Percentiles rank a stretch among this genome's conserved stretches.
Evolutionary conservation across 129 eudicot genomes (phyloP).

Genomic region (Daucus carota): DNA sequence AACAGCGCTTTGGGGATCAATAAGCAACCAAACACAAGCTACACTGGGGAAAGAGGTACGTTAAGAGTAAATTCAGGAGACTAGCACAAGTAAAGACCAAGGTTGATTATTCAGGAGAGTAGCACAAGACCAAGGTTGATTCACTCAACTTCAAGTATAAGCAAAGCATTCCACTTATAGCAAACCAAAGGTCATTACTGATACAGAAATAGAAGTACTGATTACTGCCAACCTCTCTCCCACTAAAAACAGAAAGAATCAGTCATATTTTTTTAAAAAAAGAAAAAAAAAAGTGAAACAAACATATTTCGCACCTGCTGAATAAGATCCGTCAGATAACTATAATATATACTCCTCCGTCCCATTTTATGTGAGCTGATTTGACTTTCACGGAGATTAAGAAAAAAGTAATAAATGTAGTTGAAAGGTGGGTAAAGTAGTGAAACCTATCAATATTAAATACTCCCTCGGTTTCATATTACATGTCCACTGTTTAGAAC

Average conservation of each 20-base stretch:
- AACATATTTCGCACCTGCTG: too few relatives aligned
- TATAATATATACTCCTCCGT: too few relatives aligned
- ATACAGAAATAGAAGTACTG: too few relatives aligned
- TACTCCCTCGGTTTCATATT: too few relatives aligned
- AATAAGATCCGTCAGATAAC: too few relatives aligned
- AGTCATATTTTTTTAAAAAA: background rate
- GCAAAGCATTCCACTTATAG: conserved; percentile 35
- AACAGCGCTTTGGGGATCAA: conserved; percentile 34
- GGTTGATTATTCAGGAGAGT: conserved; percentile 30
- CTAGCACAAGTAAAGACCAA: conserved; percentile 23
- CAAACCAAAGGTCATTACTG: background rate
- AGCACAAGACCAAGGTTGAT: conserved; percentile 25
- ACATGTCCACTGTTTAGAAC: too few relatives aligned
- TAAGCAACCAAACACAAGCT: conserved; percentile 10
- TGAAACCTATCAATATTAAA: too few relatives aligned
- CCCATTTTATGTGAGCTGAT: too few relatives aligned
- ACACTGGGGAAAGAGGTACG: conserved; percentile 32
- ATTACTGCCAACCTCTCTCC: too few relatives aligned
- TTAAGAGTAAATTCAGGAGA: conserved; percentile 27
- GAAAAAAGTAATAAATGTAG: too few relatives aligned
- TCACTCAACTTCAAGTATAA: conserved; percentile 35
- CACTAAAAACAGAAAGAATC: background rate
- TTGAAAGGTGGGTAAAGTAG: too few relatives aligned
- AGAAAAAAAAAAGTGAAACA: background rate
- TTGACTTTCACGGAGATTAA: too few relatives aligned